Percentiles rank a stretch among this genome's conserved stretches.
These are phyloP conservation scores for Avicennia marina DNA, from an alignment of 257 asterid genomes.

Conservation along the genomic window DNA sequence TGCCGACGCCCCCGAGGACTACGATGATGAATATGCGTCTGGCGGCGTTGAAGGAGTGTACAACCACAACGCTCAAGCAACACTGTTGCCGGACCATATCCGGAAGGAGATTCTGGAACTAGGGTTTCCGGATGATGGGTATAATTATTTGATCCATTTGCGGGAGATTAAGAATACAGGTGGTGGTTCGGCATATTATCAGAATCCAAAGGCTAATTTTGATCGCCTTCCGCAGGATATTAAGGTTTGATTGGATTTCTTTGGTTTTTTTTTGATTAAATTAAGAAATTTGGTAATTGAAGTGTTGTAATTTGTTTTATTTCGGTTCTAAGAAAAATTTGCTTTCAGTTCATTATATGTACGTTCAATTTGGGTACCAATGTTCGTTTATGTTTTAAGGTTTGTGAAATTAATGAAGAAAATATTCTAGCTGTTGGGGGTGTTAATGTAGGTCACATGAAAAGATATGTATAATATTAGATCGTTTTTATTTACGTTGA, in stretches of 20 bases:
- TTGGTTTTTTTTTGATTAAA: neutral
- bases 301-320: constrained; percentile 1
- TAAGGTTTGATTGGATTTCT: constrained; percentile 44
- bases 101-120: constrained; percentile 84
- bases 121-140: constrained; percentile 97
- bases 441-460: too few relatives aligned
- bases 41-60: constrained; percentile 4
- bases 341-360: too few relatives aligned
- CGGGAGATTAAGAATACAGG: constrained; percentile 86
- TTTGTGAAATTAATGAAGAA: too few relatives aligned
- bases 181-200: constrained; percentile 75
- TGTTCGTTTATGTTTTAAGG: too few relatives aligned
- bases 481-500: too few relatives aligned
- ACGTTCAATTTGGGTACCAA: too few relatives aligned
- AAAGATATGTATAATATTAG: too few relatives aligned
- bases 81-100: constrained; percentile 52
- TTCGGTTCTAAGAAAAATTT: neutral
- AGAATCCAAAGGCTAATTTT: constrained; percentile 66
- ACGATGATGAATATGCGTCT: constrained; percentile 20
- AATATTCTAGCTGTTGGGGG: too few relatives aligned
- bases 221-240: constrained; percentile 60
- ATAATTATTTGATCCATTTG: constrained; percentile 73
- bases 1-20: constrained; percentile 65
- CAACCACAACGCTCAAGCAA: constrained; percentile 2
- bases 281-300: neutral